A percentile compares a stretch with the other conserved stretches of the same genome.
Conservation (phyloP, 768 basidiomycete genomes). For the Guyanaporus albipodus region DNA sequence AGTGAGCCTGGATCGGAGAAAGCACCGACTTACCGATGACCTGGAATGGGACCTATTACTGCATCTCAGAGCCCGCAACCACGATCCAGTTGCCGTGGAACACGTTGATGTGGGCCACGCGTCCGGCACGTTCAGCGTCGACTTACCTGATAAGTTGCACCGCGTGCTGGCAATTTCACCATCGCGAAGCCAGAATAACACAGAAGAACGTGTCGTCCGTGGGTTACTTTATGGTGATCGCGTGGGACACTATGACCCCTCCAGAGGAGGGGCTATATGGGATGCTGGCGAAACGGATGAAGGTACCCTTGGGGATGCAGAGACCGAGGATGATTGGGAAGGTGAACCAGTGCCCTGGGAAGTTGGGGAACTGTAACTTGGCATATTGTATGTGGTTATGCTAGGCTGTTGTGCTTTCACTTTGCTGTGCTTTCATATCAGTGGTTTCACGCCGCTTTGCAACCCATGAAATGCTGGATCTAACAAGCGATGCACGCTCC, state of each 20-base stretch:
- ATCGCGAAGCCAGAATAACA: slow-evolving; percentile 37
- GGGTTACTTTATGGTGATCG: slow-evolving; percentile 57
- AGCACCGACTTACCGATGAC: slow-evolving; percentile 12
- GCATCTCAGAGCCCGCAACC: slow-evolving; percentile 21
- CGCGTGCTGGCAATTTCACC: slow-evolving; percentile 61
- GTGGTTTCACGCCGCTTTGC: slow-evolving; percentile 22
- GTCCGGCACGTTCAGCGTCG: slow-evolving; percentile 43
- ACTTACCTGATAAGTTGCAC: slow-evolving; percentile 64
- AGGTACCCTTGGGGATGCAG: slow-evolving; percentile 38
- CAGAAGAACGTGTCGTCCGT: slow-evolving; percentile 53
- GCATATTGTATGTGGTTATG: slow-evolving; percentile 29
- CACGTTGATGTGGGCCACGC: slow-evolving; percentile 31
- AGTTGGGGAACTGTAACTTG: slow-evolving; percentile 60
- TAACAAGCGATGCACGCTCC: slow-evolving; percentile 17
- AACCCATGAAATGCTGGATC: slow-evolving; percentile 22
- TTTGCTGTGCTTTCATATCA: slow-evolving; percentile 34
- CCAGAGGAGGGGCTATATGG: slow-evolving; percentile 72
- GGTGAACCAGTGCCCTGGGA: slow-evolving; percentile 82
- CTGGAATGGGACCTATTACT: slow-evolving; percentile 32
- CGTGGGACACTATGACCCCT: slow-evolving; percentile 53
- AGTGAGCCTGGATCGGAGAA: slow-evolving; percentile 13
- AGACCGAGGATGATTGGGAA: slow-evolving; percentile 68
- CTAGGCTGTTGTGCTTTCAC: slow-evolving; percentile 21
- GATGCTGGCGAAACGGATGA: slow-evolving; percentile 62
- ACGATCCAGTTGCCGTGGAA: slow-evolving; percentile 12